Evolutionary conservation across 805 yeast genomes (phyloP), one percentile per base, ranked within the genome.

Genomic region (Cyberlindnera amylophila): DNA sequence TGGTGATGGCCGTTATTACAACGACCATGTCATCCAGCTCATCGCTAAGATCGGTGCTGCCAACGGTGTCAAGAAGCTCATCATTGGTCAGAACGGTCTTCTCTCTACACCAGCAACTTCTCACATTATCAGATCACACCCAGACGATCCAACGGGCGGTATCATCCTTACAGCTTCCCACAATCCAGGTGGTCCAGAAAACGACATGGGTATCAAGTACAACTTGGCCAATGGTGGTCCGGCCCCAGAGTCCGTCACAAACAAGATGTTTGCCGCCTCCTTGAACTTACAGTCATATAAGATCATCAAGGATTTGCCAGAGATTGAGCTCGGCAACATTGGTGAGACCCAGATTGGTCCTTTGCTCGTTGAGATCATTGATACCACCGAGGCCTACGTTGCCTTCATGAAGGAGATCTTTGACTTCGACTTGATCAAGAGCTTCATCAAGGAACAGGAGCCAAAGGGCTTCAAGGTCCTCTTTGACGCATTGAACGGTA

Each of bases 171-270:
- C 99, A 8, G 98, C 98, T 2, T 84, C 95, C 18, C 99, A 91
- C 66, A 91, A 91, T 66, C 99, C 99, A 14, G 99, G 99, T 62
- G 97, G 98, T 8, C 96, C 96, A 44, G 67, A 74, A 21, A 81
- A 86, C 51, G 99, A 91, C 62, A 74, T 89, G 61, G 99, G 99
- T 42, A 91, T 91, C 71, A 91, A 91, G 70, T 93, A 93, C 71
- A 93, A 91, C 65, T 71, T 93, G 63, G 77, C 86, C 50, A 91
- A 91, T 61, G 99, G 99, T 53, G 99, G 96, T 3, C 99, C 99
- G 32, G 98, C 98, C 10, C 99, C 99, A 11, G 99, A 91, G 64
- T 68, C 84, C 13, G 95, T 93, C 46, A 91, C 99, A 11, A 77
- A 91, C 68, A 78, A 81, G 63, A 93, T 91, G 59, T 93, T 68